Evolutionary conservation across 208 protist genomes (phyloP).

Genomic region (Entamoeba invadens): DNA sequence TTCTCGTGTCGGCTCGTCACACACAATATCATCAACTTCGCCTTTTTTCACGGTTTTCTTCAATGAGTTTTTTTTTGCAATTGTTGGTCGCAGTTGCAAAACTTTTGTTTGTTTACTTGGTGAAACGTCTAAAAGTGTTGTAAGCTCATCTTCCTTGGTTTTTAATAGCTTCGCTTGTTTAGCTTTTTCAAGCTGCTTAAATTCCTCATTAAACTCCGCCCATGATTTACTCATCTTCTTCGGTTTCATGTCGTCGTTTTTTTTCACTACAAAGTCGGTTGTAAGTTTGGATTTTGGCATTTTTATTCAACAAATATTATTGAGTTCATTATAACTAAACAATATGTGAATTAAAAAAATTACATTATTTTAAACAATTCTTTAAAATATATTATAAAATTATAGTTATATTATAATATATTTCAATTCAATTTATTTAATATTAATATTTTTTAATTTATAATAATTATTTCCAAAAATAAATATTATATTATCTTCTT

Average conservation of each 20-base stretch:
- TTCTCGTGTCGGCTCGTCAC: neutral
- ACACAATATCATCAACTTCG: neutral
- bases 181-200: neutral
- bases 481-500: no score
- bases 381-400: no score
- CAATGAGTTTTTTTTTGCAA: neutral
- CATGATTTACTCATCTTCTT: neutral
- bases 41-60: neutral
- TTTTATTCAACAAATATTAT: no score
- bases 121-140: neutral
- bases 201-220: neutral
- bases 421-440: no score
- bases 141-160: neutral
- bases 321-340: no score
- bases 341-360: no score
- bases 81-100: neutral
- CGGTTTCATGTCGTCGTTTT: neutral
- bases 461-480: no score
- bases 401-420: no score
- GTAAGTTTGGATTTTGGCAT: neutral
- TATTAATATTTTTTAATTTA: no score
- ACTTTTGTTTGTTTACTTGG: neutral
- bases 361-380: no score
- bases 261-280: neutral
- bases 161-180: neutral